phyloP scores from a whole-genome alignment of 257 asterid genomes.

The Solanum chiquidenum region DNA sequence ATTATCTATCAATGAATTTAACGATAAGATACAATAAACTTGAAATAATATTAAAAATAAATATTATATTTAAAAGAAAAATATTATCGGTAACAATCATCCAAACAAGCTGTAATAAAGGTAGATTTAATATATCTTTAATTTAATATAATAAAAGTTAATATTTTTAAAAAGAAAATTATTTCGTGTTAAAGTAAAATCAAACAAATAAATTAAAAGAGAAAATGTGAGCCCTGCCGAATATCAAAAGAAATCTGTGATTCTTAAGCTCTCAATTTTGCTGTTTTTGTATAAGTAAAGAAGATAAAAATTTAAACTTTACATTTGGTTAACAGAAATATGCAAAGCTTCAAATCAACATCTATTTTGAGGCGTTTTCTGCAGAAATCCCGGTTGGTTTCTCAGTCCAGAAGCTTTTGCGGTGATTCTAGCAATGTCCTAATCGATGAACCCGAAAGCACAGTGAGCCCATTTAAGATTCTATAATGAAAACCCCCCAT shows the following conservation, averaged over 20 bases:
- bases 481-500: not conserved
- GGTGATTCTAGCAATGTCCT: conserved; percentile 34
- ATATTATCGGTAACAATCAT: too few relatives aligned
- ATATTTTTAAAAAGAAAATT: too few relatives aligned
- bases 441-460: conserved; percentile 29
- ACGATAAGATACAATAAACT: too few relatives aligned
- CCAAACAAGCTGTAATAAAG: too few relatives aligned
- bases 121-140: not conserved
- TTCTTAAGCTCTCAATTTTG: not conserved
- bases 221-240: not conserved
- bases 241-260: not conserved
- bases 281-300: not conserved
- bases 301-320: not conserved
- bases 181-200: not conserved
- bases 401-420: conserved; percentile 21
- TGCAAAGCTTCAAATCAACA: conserved; percentile 34
- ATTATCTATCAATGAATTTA: too few relatives aligned
- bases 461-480: conserved; percentile 23
- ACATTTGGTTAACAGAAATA: not conserved
- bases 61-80: too few relatives aligned
- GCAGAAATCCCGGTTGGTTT: conserved; percentile 3
- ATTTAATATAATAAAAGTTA: not conserved
- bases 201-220: not conserved
- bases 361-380: conserved; percentile 24
- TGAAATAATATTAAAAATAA: too few relatives aligned